Base-by-base conservation (phyloP, 2,329 filamentous ascomycete species). In the Ophiostoma sp. region DNA sequence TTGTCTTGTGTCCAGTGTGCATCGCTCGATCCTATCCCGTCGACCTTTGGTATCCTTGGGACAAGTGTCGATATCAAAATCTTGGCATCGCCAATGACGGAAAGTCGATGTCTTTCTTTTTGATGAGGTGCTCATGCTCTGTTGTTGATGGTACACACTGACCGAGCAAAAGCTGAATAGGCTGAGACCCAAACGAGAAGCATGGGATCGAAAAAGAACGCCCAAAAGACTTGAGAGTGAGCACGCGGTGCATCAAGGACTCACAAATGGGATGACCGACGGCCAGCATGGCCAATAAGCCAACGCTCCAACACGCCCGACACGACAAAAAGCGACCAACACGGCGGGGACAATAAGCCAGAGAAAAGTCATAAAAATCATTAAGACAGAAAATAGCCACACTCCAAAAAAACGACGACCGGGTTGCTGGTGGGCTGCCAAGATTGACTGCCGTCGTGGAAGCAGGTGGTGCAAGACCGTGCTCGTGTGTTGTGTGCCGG, bases 391-490 rank as follows among this genome's bases (percentile, higher is more conserved):
- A 19, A 48, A 64, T 39, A 11, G 11, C 25, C 57, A 52, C 9
- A 71, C 8, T 25, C 8, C n/a, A 4, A 17, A 17, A 55, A 17
- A 36, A 12, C 6, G 15, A 50, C 15, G 31, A 15, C 63, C 17
- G 64, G 52, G 66, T 52, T 52, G 11, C 31, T 17, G 42, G 11
- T 28, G 15, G 28, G 1, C n/a, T 69, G 72, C 72, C 72, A 74
- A 72, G 70, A 75, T 72, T 70, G 48, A 33, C 17, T 55, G 72
- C n/a, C 22, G 74, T 72, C 74, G 64, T 64, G 36, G 12, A 4
- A 12, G 25, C 72, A 73, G 69, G 72, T 75, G 71, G 36, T 69
- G 36, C 72, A 8, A 36, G 15, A 11, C 25, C 39, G 57, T 69
- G 36, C 36, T 61, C 63, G 63, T 31, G 59, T 72, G 69, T 73